Conservation (phyloP, 2,329 filamentous ascomycete genomes). For the Aureobasidium sp. region DNA sequence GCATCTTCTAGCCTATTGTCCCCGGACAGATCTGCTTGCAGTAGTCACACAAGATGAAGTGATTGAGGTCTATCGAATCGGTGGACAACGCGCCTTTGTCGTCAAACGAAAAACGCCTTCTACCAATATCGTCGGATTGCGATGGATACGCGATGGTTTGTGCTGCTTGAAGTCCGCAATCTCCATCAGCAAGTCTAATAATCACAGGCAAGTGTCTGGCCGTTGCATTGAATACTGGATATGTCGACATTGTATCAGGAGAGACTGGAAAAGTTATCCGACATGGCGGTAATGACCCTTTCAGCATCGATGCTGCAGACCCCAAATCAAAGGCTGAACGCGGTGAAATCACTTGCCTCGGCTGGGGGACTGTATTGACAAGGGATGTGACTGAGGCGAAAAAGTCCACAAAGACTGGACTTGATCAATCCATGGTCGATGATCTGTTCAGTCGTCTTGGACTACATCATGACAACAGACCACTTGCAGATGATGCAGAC, state of each 20-base stretch:
- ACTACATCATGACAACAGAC: slow-evolving; percentile 19
- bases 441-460: slow-evolving; percentile 22
- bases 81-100: slow-evolving; percentile 62
- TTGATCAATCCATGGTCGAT: slow-evolving; percentile 20
- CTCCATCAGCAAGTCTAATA: not conserved
- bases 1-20: slow-evolving; percentile 65
- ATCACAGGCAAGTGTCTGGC: slow-evolving; percentile 46
- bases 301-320: slow-evolving; percentile 3
- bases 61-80: slow-evolving; percentile 70
- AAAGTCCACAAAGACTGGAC: not conserved
- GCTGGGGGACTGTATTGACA: slow-evolving; percentile 14
- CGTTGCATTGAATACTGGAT: slow-evolving; percentile 75
- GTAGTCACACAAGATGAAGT: slow-evolving; percentile 62
- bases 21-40: slow-evolving; percentile 76
- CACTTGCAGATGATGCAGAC: not conserved
- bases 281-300: slow-evolving; percentile 39
- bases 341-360: slow-evolving; percentile 14
- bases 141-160: slow-evolving; percentile 42
- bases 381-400: not conserved
- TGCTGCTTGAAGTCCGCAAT: not conserved
- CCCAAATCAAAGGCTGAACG: not conserved
- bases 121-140: slow-evolving; percentile 31
- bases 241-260: slow-evolving; percentile 66
- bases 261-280: slow-evolving; percentile 78
- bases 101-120: slow-evolving; percentile 35